Evolutionary conservation across 441 rosid species (phyloP).

Genomic region (Erodium texanum): DNA sequence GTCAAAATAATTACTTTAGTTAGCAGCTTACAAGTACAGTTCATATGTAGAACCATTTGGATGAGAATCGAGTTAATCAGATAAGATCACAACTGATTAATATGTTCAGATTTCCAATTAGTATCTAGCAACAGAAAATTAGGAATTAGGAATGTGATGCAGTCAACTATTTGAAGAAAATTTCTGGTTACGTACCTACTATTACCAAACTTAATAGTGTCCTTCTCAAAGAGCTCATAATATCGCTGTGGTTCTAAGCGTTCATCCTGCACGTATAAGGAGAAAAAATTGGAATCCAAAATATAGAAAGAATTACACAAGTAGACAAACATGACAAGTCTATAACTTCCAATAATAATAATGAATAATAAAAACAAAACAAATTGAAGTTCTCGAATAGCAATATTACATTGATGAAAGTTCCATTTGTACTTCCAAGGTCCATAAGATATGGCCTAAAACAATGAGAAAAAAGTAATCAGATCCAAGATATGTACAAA

Average conservation of each 20-base stretch:
- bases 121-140: too few species aligned
- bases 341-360: neutral
- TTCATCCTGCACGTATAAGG: conserved; percentile 51
- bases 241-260: conserved; percentile 86
- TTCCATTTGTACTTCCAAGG: conserved; percentile 92
- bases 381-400: neutral
- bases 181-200: conserved; percentile 49
- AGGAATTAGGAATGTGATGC: neutral
- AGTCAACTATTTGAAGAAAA: neutral
- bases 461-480: conserved; percentile 13
- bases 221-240: conserved; percentile 85
- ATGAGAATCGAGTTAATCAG: too few species aligned
- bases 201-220: conserved; percentile 82
- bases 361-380: too few species aligned
- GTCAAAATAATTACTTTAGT: neutral
- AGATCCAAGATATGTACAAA: neutral
- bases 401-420: conserved; percentile 63
- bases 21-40: too few species aligned
- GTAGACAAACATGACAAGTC: conserved; percentile 6
- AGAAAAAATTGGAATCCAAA: neutral
- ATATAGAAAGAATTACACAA: conserved; percentile 7
- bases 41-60: too few species aligned
- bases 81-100: too few species aligned
- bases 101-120: too few species aligned
- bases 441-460: conserved; percentile 87